Conservation (phyloP, 352 stramenopile genomes). For the Globisporangium apiculatum region DNA sequence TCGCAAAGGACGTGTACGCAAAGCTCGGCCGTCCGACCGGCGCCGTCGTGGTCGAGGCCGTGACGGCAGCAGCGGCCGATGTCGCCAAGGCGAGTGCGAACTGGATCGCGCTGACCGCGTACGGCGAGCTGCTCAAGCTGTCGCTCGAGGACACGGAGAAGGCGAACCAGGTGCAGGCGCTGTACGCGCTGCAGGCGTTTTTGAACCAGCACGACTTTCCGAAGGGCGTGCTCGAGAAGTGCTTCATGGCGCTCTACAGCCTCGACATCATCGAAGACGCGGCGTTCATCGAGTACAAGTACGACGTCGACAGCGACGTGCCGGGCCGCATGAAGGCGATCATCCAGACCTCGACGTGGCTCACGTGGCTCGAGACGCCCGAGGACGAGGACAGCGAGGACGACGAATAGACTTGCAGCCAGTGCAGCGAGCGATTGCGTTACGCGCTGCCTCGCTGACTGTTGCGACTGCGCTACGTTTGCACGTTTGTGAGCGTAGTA, state of each 20-base stretch:
- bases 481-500: background rate
- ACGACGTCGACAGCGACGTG: constrained; percentile 66
- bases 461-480: background rate
- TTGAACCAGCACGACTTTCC: constrained; percentile 67
- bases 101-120: constrained; percentile 59
- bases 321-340: constrained; percentile 80
- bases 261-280: constrained; percentile 75
- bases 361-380: constrained; percentile 78
- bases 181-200: constrained; percentile 75
- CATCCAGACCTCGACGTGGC: constrained; percentile 72
- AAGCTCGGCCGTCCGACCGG: constrained; percentile 34
- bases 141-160: constrained; percentile 40
- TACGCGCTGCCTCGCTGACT: no score
- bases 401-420: constrained; percentile 48
- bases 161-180: constrained; percentile 59
- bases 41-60: constrained; percentile 46
- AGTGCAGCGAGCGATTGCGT: background rate
- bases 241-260: constrained; percentile 82
- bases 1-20: constrained; percentile 49
- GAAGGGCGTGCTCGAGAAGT: constrained; percentile 76
- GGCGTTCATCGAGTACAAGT: constrained; percentile 85
- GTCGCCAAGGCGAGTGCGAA: constrained; percentile 75
- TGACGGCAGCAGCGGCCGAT: constrained; percentile 43
- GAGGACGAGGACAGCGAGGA: constrained; percentile 69
- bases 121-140: constrained; percentile 57